phyloP scores from a whole-genome alignment of 495 filamentous ascomycete genomes.

The Hamigera avellanea region DNA sequence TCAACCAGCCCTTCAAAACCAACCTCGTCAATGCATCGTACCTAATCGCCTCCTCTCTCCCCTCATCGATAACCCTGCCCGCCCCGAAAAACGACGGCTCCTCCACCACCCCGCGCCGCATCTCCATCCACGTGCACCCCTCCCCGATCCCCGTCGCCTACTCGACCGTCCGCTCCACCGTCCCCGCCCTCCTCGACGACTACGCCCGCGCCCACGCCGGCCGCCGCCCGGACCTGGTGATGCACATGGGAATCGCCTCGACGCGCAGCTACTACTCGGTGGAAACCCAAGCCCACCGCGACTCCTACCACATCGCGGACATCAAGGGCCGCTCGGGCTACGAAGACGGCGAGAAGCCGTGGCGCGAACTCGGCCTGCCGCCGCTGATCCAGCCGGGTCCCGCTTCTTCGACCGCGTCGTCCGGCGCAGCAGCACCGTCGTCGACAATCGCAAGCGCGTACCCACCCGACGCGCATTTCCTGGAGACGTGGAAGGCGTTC shows the following conservation, averaged over 20 bases:
- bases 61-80: conserved; percentile 17
- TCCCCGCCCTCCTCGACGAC: conserved; percentile 45
- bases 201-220: conserved; percentile 23
- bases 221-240: conserved; percentile 47
- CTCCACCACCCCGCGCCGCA: conserved; percentile 33
- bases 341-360: conserved; percentile 37
- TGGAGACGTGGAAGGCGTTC: conserved; percentile 22
- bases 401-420: conserved; percentile 1
- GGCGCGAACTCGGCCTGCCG: conserved; percentile 31
- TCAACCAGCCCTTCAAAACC: conserved; percentile 52
- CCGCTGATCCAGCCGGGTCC: conserved; percentile 21
- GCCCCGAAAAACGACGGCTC: background rate
- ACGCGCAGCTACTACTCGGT: conserved; percentile 56
- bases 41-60: conserved; percentile 50
- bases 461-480: conserved; percentile 22
- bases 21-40: conserved; percentile 62
- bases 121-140: conserved; percentile 56
- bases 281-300: conserved; percentile 60
- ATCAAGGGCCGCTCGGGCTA: conserved; percentile 47
- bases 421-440: background rate
- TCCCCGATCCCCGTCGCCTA: conserved; percentile 61
- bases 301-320: conserved; percentile 61
- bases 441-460: conserved; percentile 9
- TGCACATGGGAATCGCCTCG: conserved; percentile 78
- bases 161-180: conserved; percentile 42